Base-by-base conservation (phyloP, 208 protist genomes). In the Zelonia costaricensis region DNA sequence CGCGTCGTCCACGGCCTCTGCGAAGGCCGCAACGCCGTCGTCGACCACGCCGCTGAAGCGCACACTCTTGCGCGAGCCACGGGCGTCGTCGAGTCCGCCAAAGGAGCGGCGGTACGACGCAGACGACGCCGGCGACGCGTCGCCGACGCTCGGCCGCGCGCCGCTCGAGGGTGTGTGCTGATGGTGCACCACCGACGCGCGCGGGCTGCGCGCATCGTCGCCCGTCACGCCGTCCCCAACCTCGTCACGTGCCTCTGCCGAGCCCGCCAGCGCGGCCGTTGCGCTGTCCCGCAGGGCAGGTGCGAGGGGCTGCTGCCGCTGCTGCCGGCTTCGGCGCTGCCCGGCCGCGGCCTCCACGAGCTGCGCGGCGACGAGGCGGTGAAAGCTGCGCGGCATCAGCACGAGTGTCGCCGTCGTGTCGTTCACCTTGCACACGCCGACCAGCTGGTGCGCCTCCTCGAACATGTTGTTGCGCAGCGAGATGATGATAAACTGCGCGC, bases 401-500 rank as follows among this genome's bases (percentile, higher is more conserved):
- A 98, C 93, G 13, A 99, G 85, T 20, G 84, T 98, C 56, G 98
- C 91, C 15, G 99, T 99, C 31, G 87, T 89, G 81, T 99, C 96
- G 55, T 98, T 77, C 28, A 98, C 99, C 79, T 99, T 99, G 83
- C 99, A 99, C 59, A 99, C 99, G 47, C 99, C 99, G 28, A 99
- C 95, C 0, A 99, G 80, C 59, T 98, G 91, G 79, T 99, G 97
- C 0, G 98, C 99, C 46, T 98, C 63, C 76, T 99, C 97, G 70
- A 99, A 99, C 98, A 99, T 99, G 85, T 98, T 96, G 82, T 98
- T 98, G 36, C 97, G 88, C 9, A 99, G 88, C 13, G 92, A 98
- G 81, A 99, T 99, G 79, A 99, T 99, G 53, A 99, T 97, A 78
- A 99, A 99, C 85, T 99, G 99, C 8, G 99, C 99, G 46, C 99